Conservation (phyloP, 1,139 yeast genomes). For the Yamadazyma songkhlaensis region DNA sequence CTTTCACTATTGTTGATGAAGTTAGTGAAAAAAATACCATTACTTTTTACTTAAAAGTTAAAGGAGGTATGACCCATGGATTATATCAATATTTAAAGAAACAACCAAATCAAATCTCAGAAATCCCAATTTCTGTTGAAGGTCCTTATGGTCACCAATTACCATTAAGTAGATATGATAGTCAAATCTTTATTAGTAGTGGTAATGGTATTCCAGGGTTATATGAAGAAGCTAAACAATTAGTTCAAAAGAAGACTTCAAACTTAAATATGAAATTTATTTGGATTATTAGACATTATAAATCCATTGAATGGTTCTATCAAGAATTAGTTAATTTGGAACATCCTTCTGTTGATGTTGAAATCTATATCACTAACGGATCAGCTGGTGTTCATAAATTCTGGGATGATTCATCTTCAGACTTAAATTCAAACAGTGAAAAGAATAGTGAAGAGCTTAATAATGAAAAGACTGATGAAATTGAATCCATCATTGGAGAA, state of each 20-base stretch:
- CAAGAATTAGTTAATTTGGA: conserved; percentile 36
- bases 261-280: conserved; percentile 21
- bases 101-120: conserved; percentile 43
- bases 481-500: conserved; percentile 15
- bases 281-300: conserved; percentile 39
- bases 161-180: conserved; percentile 48
- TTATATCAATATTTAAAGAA: conserved; percentile 41
- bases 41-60: conserved; percentile 38
- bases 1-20: conserved; percentile 48
- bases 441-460: conserved; percentile 7
- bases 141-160: conserved; percentile 41
- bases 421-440: conserved; percentile 5
- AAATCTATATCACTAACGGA: conserved; percentile 35
- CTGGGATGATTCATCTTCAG: conserved; percentile 13
- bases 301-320: conserved; percentile 50
- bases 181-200: conserved; percentile 55
- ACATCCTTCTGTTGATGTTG: conserved; percentile 21
- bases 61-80: conserved; percentile 44
- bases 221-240: conserved; percentile 29
- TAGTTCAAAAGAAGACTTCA: conserved; percentile 12
- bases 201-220: conserved; percentile 73
- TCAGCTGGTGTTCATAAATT: conserved; percentile 20
- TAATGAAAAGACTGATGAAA: conserved; percentile 13
- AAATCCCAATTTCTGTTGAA: conserved; percentile 33
- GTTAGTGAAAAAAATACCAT: conserved; percentile 28